phyloP scores from a whole-genome alignment of 2,329 filamentous ascomycete genomes.

The Blastomyces emzantsi region DNA sequence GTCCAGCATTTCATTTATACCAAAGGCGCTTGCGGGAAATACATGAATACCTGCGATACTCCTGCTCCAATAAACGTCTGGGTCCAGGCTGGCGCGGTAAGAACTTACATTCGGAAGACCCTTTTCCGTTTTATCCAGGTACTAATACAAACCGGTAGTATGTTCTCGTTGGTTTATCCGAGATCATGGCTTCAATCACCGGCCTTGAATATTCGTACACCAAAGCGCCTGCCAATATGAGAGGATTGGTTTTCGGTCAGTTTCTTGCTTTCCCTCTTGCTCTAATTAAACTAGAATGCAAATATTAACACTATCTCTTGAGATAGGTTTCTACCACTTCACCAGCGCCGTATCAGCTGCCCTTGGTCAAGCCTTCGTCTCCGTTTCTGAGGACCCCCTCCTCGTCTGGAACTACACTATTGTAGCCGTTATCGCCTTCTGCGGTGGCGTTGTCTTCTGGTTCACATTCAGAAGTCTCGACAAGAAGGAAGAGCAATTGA shows the following conservation, averaged over 20 bases:
- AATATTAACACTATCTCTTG: neutral
- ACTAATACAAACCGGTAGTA: constrained; percentile 11
- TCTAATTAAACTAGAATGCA: neutral
- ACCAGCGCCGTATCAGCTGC: constrained; percentile 61
- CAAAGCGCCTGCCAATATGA: constrained; percentile 69
- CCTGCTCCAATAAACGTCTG: constrained; percentile 21
- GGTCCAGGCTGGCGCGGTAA: constrained; percentile 11
- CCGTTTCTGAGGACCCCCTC: constrained; percentile 54
- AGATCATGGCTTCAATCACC: constrained; percentile 36
- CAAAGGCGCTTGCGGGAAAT: constrained; percentile 49
- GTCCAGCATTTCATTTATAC: constrained; percentile 53
- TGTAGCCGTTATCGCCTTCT: constrained; percentile 52
- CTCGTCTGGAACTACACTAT: constrained; percentile 63
- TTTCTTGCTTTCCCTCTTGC: neutral
- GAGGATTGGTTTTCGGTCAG: constrained; percentile 50
- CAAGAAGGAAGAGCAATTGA: constrained; percentile 57
- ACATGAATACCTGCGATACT: constrained; percentile 44
- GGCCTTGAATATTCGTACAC: constrained; percentile 62
- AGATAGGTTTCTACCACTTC: constrained; percentile 55
- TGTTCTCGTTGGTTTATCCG: constrained; percentile 22
- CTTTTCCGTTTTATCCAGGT: neutral
- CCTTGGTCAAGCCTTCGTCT: constrained; percentile 57
- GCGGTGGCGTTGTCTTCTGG: constrained; percentile 60
- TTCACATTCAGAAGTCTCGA: constrained; percentile 56
- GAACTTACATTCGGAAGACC: neutral